Base-by-base conservation (phyloP, 1,284 basidiomycete species). In the Wallemia ichthyophaga region DNA sequence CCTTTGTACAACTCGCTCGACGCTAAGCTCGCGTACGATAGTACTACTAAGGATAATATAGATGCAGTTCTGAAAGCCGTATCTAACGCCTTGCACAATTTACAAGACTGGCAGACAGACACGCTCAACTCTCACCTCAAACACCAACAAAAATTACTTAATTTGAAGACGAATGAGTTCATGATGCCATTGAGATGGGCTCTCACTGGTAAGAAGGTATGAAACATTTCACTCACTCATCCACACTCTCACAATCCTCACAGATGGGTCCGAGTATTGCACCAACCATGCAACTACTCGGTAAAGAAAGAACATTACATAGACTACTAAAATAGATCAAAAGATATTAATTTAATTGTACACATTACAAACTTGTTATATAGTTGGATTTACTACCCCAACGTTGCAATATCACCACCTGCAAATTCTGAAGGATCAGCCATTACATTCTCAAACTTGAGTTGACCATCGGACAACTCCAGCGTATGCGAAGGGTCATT, bases 151-250 rank as follows among this genome's bases (percentile, higher is more conserved):
- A 67, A 66, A 28, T 59, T 59, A 7, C 65, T 74, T 0, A 69
- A 67, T 1, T 61, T 78, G 48, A 73, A 74, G 59, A 72, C 71
- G 53, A 81, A 77, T 60, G 64, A 72, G 17, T 76, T 83, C 61
- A 80, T 86, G 78, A 80, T 76, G 1, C 75, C 78, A 0, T 67
- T 89, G 54, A 71, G 88, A 58, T 78, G 84, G 64, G 82, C 81
- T 1, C 68, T 91, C 62, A 87, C 82, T 0, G 85, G 80, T 0
- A 76, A 78, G 70, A 84, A 83, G 76, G 86, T 83, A 59, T 17
- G 32, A 5, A 57, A 53, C 1, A 13, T 32, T n/a, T 58, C 26
- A 59, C 55, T 56, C 59, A 19, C 58, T 48, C 54, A 27, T n/a
- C 7, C 5, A 21, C 2, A 17, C 27, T 33, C 28, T 25, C 2